phyloP scores from a whole-genome alignment of 2,329 filamentous ascomycete species.

The Claviceps monticola region DNA sequence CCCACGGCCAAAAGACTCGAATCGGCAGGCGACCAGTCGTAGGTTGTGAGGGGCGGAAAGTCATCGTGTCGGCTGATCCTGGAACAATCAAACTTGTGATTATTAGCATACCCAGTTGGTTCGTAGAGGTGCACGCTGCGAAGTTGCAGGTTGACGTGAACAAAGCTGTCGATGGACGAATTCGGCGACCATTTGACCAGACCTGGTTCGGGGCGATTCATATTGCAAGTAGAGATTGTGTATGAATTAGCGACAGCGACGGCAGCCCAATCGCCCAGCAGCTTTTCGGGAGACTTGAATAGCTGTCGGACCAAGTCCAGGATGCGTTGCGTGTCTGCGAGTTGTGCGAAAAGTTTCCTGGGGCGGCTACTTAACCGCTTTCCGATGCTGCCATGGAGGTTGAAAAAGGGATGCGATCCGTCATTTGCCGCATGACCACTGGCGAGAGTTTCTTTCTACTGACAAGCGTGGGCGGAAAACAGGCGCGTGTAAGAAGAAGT shows the following conservation, averaged over 20 bases:
- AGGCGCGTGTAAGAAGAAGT: background rate
- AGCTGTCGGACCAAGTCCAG: background rate
- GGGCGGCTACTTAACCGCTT: constrained; percentile 3
- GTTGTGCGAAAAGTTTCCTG: background rate
- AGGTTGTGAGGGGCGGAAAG: constrained; percentile 48
- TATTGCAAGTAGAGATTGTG: constrained; percentile 10
- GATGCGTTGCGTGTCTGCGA: background rate
- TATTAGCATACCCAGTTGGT: constrained; percentile 44
- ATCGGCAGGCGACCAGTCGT: constrained; percentile 52
- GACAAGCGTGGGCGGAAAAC: background rate
- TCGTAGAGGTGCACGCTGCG: constrained; percentile 49
- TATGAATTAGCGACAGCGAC: too few relatives aligned
- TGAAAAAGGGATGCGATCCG: background rate
- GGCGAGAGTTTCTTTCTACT: background rate
- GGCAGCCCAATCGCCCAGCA: too few relatives aligned
- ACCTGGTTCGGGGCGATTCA: constrained; percentile 48
- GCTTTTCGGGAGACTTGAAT: too few relatives aligned
- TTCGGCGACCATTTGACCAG: constrained; percentile 55
- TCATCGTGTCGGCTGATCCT: constrained; percentile 47
- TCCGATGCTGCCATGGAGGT: constrained; percentile 4
- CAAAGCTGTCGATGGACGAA: constrained; percentile 42
- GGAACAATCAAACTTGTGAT: constrained; percentile 42
- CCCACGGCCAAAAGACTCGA: constrained; percentile 60
- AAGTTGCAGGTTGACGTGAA: constrained; percentile 52
- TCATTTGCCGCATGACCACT: constrained; percentile 3